These are phyloP conservation scores for Erysimum pusillum DNA, from an alignment of 441 rosid species.

Conservation along the genomic window DNA sequence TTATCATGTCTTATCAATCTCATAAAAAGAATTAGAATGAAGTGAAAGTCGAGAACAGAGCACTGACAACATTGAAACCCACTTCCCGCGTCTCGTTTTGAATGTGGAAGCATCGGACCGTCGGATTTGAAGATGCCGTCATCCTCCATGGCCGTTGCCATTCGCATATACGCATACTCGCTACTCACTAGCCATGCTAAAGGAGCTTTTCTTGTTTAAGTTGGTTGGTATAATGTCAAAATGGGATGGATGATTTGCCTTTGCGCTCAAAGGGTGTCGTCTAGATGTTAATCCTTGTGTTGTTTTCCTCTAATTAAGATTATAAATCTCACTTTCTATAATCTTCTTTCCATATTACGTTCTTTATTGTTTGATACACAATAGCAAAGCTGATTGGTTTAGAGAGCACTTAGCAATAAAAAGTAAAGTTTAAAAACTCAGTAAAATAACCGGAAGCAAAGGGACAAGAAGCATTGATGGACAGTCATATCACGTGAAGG, in stretches of 20 bases:
- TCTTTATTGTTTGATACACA: neutral
- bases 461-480: conserved; percentile 30
- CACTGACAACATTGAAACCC: neutral
- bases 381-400: neutral
- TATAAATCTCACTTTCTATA: too few relatives aligned
- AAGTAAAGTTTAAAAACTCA: neutral
- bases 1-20: too few relatives aligned
- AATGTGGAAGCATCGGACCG: too few relatives aligned
- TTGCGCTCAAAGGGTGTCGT: neutral
- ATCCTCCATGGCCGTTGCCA: conserved; percentile 4
- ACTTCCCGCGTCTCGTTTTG: neutral
- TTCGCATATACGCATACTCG: too few relatives aligned
- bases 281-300: neutral
- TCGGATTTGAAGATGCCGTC: too few relatives aligned
- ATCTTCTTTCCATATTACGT: too few relatives aligned
- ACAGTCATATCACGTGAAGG: conserved; percentile 30
- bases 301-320: neutral
- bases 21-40: neutral
- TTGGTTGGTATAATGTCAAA: neutral
- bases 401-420: neutral
- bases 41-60: neutral
- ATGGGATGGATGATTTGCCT: neutral
- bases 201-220: conserved; percentile 26
- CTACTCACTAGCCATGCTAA: conserved; percentile 32
- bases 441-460: conserved; percentile 15